Evolutionary conservation across 768 basidiomycete species (phyloP), one percentile per base, ranked within the genome.

Genomic region (Trametes cingulata): DNA sequence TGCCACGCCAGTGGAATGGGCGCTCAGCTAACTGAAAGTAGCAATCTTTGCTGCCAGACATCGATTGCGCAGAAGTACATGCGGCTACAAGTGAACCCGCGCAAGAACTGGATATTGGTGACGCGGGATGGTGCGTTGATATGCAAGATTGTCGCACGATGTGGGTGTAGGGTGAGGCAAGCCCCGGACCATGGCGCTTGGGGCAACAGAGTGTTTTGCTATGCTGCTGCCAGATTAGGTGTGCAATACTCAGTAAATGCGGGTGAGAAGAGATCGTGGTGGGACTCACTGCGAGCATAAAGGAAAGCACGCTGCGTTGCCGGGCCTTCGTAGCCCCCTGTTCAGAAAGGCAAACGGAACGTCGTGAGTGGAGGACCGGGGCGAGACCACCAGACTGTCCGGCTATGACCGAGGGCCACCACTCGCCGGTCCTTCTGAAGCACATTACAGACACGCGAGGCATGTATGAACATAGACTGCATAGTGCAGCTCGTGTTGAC

Each of bases 401-500:
- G 29, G 29, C 6, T 33, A 33, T 10, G 29, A 33, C 29, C 29
- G 29, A 33, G 29, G 4, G 29, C 29, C 6, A 33, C 29, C 29
- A 33, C 29, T 33, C 29, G 10, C 29, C 29, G 29, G 29, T 4
- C 29, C 29, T 10, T 33, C 10, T 10, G 4, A 10, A 33, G 29
- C 29, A 33, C 29, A 33, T 33, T 33, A 10, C 4, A 33, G 29
- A 33, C 29, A 33, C 29, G 29, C 29, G 29, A 94, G 85, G 86
- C 91, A 6, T 80, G 93, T 51, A 71, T 98, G 62, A 95, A 95
- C 78, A 69, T 86, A 22, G 89, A 97, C 70, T 93, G 95, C 36
- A 77, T 95, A 65, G 74, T 93, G 75, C 88, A 89, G 45, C 96
- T 98, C 69, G 95, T 95, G 77, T 71, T 75, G 40, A 88, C 91